Percentiles rank a stretch among this genome's conserved stretches.
Evolutionary conservation across 352 stramenopile species (phyloP).

Genomic region (Thraustochytrium sp.): DNA sequence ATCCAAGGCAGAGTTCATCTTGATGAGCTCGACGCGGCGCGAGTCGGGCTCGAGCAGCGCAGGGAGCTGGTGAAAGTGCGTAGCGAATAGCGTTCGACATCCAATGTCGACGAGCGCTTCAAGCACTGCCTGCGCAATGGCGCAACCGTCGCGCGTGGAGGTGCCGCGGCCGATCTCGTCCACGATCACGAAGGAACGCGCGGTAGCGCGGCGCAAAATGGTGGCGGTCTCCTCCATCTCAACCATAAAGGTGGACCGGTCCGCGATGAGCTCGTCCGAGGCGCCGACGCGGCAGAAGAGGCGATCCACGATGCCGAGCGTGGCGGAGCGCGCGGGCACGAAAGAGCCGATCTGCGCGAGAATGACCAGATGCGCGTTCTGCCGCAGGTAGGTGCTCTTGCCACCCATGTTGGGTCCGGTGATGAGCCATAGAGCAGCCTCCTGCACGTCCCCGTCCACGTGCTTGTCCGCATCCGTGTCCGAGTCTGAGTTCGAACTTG

Average conservation of each 20-base stretch:
- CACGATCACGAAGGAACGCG: constrained; percentile 72
- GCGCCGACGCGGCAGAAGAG: constrained; percentile 71
- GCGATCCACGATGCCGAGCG: constrained; percentile 66
- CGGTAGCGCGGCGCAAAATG: constrained; percentile 65
- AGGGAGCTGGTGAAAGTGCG: constrained; percentile 68
- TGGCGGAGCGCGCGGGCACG: constrained; percentile 65
- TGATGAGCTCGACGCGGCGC: constrained; percentile 48
- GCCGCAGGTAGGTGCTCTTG: constrained; percentile 72
- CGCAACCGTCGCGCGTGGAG: constrained; percentile 65
- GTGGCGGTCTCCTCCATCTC: constrained; percentile 76
- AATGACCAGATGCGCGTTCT: constrained; percentile 67
- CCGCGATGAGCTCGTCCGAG: constrained; percentile 66
- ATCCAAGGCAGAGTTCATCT: constrained; percentile 52
- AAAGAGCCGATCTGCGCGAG: constrained; percentile 72
- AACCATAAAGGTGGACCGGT: constrained; percentile 74
- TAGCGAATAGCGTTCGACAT: constrained; percentile 65
- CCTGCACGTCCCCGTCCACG: no score
- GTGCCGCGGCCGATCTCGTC: constrained; percentile 75
- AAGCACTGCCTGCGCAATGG: constrained; percentile 68
- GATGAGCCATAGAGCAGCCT: constrained; percentile 57
- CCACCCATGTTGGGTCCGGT: constrained; percentile 78
- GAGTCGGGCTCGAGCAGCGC: background rate
- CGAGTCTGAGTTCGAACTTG: no score
- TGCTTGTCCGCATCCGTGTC: no score
- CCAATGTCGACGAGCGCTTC: constrained; percentile 60